Base-by-base conservation (phyloP, 768 basidiomycete genomes). In the Phaeotremella fagi region DNA sequence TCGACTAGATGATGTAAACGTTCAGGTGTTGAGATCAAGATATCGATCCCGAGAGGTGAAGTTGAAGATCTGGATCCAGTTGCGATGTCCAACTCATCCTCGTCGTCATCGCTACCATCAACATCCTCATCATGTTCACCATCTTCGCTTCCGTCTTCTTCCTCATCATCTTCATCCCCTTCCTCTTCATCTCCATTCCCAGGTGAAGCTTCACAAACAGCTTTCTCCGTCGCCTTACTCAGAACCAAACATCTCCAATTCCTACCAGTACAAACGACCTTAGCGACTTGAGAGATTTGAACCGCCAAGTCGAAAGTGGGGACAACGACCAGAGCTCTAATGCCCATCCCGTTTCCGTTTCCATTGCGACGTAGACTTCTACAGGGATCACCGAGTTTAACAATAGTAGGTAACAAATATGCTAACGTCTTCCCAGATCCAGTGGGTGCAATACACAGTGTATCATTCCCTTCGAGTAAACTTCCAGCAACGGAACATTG, bases 391-490 rank as follows among this genome's bases (percentile, higher is more conserved):
- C 48, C 42, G 1, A 75, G 66, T 11, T 52, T 50, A 16, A 76
- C 77, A 54, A 98, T 80, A 22, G 90, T 79, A 0, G 95, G 92
- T 15, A 95, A 76, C 14, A 95, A 79, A 74, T 97, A 99, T 0
- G 91, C 82, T 4, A 97, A 79, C 0, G 95, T 99, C 78, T 99
- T 99, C 55, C 95, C 95, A 9, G 89, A 92, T 45, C 95, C 95
- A 4, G 95, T 99, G 0, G 95, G 95, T 0, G 95, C 95, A 18
- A 98, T 87, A 25, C 92, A 94, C 48, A 88, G 85, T 22, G 95
- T 79, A 74, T 99, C 94, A 52, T 88, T 83, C 56, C 78, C 57
- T 37, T 55, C 60, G 3, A 75, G 35, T 25, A 72, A 11, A 23
- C 60, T 60, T 0, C 73, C 70, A 6, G 53, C 47, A 3, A 73